phyloP scores from a whole-genome alignment of 1,284 basidiomycete species.

The Inonotus hispidus region DNA sequence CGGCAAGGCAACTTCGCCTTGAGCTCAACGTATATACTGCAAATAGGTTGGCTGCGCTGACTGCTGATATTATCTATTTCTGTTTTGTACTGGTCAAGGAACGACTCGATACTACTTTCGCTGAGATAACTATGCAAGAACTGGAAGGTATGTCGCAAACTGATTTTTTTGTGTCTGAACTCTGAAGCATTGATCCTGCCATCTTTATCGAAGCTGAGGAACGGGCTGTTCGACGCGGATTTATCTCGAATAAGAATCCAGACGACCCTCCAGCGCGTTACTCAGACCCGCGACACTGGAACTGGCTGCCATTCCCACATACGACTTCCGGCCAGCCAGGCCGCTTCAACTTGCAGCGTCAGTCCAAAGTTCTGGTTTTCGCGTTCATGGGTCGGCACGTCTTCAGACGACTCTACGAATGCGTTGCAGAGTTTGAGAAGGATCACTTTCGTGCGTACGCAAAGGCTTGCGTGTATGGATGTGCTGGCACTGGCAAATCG shows the following conservation, averaged over 20 bases:
- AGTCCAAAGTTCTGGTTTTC: conserved; percentile 15
- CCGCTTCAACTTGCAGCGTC: conserved; percentile 11
- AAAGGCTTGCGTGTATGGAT: conserved; percentile 8
- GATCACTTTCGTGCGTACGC: conserved; percentile 10
- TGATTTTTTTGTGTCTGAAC: neutral
- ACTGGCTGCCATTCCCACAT: conserved; percentile 15
- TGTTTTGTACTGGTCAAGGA: too few species aligned
- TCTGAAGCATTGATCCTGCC: neutral
- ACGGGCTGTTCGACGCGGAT: conserved; percentile 13
- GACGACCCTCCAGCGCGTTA: conserved; percentile 13
- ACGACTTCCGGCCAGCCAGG: conserved; percentile 11
- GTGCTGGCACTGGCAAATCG: conserved; percentile 15
- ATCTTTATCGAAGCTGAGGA: conserved; percentile 10
- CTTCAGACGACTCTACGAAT: conserved; percentile 12
- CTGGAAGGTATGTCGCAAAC: neutral
- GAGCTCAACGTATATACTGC: too few species aligned
- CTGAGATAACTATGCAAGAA: conserved; percentile 5
- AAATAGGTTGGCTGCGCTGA: too few species aligned
- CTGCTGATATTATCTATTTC: too few species aligned
- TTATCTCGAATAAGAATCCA: conserved; percentile 15
- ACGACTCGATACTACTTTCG: too few species aligned
- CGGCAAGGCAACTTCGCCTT: too few species aligned
- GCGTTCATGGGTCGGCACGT: conserved; percentile 16
- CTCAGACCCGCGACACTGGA: conserved; percentile 12
- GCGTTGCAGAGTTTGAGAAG: conserved; percentile 8